phyloP scores from a whole-genome alignment of 257 asterid genomes.

The Paulownia fortunei region DNA sequence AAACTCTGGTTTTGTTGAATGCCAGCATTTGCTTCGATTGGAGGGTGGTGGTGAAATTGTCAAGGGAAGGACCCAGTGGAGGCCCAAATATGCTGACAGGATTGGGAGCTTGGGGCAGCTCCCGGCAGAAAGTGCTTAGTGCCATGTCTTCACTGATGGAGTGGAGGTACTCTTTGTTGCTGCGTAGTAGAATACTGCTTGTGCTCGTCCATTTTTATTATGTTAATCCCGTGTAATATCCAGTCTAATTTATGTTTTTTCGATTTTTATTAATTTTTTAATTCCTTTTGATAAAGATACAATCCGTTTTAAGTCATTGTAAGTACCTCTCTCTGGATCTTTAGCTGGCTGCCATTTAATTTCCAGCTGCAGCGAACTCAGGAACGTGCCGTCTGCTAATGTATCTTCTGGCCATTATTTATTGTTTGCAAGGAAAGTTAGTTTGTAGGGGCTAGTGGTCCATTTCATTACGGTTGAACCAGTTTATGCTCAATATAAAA shows the following conservation, averaged over 20 bases:
- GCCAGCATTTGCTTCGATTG: slow-evolving; percentile 90
- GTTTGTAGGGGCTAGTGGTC: slow-evolving; percentile 26
- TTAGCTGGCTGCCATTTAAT: slow-evolving; percentile 22
- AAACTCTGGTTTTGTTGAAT: slow-evolving; percentile 57
- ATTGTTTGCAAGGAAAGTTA: slow-evolving; percentile 19
- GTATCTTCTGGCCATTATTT: slow-evolving; percentile 2
- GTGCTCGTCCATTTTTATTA: slow-evolving; percentile 22
- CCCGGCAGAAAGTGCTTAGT: slow-evolving; percentile 54
- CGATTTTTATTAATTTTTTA: slow-evolving; percentile 30
- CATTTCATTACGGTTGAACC: background rate
- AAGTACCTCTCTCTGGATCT: slow-evolving; percentile 31
- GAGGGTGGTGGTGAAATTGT: slow-evolving; percentile 89
- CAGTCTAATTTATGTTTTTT: slow-evolving; percentile 41
- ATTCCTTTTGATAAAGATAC: slow-evolving; percentile 44
- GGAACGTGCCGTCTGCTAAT: background rate
- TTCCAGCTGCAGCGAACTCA: slow-evolving; percentile 20
- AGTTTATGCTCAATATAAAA: background rate
- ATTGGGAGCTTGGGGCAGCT: slow-evolving; percentile 51
- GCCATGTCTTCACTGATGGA: slow-evolving; percentile 11
- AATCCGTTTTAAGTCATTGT: slow-evolving; percentile 34
- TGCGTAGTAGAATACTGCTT: slow-evolving; percentile 30
- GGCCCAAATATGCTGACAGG: slow-evolving; percentile 65
- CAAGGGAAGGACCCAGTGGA: slow-evolving; percentile 90
- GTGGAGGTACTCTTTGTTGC: slow-evolving; percentile 32
- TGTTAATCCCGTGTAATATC: slow-evolving; percentile 45